phyloP scores from a whole-genome alignment of 805 yeast species.

The Kregervanrija delftensis region DNA sequence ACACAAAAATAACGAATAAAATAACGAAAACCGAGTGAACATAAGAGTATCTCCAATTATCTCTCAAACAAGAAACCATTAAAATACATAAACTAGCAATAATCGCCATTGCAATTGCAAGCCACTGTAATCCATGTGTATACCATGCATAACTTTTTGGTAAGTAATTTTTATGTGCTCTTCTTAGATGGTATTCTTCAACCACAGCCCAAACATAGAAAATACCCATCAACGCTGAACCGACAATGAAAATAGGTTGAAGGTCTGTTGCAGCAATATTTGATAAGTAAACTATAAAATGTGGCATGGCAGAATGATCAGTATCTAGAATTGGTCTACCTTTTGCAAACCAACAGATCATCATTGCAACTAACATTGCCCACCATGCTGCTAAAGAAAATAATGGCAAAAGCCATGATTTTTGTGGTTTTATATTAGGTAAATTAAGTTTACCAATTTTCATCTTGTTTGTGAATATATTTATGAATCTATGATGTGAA shows the following conservation, averaged over 20 bases:
- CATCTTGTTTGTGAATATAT: slow-evolving; percentile 5
- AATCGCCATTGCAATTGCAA: slow-evolving; percentile 21
- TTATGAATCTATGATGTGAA: no score
- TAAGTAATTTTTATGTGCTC: slow-evolving; percentile 38
- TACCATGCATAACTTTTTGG: slow-evolving; percentile 35
- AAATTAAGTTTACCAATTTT: slow-evolving; percentile 9
- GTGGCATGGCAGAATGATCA: slow-evolving; percentile 35
- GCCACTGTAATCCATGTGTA: slow-evolving; percentile 17
- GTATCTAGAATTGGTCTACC: slow-evolving; percentile 69
- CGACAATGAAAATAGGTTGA: slow-evolving; percentile 76
- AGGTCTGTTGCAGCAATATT: slow-evolving; percentile 84
- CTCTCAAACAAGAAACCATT: slow-evolving; percentile 65
- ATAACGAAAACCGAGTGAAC: slow-evolving; percentile 66
- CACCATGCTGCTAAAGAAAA: slow-evolving; percentile 71
- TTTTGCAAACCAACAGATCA: slow-evolving; percentile 71
- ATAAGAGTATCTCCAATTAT: slow-evolving; percentile 43
- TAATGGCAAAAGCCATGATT: slow-evolving; percentile 47
- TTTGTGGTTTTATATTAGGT: slow-evolving; percentile 22
- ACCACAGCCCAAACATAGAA: slow-evolving; percentile 59
- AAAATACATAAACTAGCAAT: slow-evolving; percentile 59
- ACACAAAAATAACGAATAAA: slow-evolving; percentile 63
- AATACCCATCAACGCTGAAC: slow-evolving; percentile 72
- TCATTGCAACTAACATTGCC: slow-evolving; percentile 81
- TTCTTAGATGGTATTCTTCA: slow-evolving; percentile 58
- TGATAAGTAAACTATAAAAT: slow-evolving; percentile 57